Conservation (phyloP, 2,329 filamentous ascomycete species). For the Sporothrix pseudoabietina region DNA sequence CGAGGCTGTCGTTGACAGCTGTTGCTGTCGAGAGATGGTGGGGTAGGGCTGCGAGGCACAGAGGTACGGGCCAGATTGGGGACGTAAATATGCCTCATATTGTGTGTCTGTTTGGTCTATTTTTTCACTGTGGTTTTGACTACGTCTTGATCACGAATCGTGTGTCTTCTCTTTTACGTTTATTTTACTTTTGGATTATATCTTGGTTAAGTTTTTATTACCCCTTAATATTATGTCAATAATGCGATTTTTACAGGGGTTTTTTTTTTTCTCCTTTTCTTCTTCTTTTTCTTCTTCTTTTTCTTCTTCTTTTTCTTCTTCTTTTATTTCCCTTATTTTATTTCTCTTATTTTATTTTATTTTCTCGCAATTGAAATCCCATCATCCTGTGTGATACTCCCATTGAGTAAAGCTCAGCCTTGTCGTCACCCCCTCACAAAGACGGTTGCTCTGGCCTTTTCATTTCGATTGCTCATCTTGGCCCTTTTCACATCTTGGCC, state of each 20-base stretch:
- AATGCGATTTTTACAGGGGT: not conserved
- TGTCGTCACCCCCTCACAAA: not conserved
- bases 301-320: no score
- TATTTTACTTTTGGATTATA: constrained; percentile 15
- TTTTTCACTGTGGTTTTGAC: not conserved
- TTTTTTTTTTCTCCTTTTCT: not conserved
- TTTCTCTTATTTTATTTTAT: no score
- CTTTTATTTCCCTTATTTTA: no score
- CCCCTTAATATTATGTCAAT: constrained; percentile 8
- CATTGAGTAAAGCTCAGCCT: not conserved
- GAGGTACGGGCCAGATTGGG: not conserved
- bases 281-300: no score
- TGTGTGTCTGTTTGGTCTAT: not conserved
- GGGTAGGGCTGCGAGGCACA: constrained; percentile 3
- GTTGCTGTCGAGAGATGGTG: not conserved
- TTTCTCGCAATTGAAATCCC: not conserved
- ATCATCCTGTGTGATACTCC: not conserved
- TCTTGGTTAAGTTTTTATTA: not conserved
- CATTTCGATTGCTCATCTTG: not conserved
- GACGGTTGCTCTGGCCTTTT: not conserved
- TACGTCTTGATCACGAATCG: not conserved
- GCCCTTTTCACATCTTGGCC: not conserved
- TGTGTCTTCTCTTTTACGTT: not conserved
- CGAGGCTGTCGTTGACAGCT: constrained; percentile 1
- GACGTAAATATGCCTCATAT: not conserved